Evolutionary conservation across 805 yeast genomes (phyloP), one percentile per base, ranked within the genome.

Genomic region (Candida tibetensis): DNA sequence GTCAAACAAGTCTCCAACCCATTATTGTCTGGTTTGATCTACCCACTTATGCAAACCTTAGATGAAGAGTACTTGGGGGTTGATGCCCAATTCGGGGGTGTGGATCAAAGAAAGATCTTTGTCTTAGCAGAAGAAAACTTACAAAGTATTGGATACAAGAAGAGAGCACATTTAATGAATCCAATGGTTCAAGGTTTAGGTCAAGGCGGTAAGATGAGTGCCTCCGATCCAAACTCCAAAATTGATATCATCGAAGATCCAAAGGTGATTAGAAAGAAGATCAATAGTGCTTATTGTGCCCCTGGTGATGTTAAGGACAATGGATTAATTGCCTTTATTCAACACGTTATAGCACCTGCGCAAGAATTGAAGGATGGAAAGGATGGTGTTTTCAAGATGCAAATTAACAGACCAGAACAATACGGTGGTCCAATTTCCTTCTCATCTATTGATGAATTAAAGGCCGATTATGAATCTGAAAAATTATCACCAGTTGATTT

Each of bases 121-220:
- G 97, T 89, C 18, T 74, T 93, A 38, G 98, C 99, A 6, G 99
- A 93, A 65, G 99, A 93, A 69, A 83, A 85, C 66, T 77, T 93
- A 59, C 90, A 82, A 30, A 58, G 79, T 35, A 55, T 93, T 40
- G 97, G 97, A 29, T 93, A 91, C 82, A 87, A 85, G 69, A 93
- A 93, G 75, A 83, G 99, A 62, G 99, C 95, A 21, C 99, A 93
- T 69, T 74, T 93, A 59, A 93, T 93, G 99, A 93, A 93, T 71
- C 91, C 89, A 39, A 91, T 93, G 98, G 96, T 95, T 32, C 99
- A 99, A 34, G 98, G 99, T 38, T 77, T 93, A 53, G 81, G 84
- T 22, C 96, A 90, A 67, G 97, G 98, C 53, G 99, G 95, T 55
- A 93, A 93, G 62, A 93, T 93, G 99, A 87, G 96, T 53, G 96